These are phyloP conservation scores for Fusarium poae DNA, from an alignment of 2,329 filamentous ascomycete species.

Conservation along the genomic window DNA sequence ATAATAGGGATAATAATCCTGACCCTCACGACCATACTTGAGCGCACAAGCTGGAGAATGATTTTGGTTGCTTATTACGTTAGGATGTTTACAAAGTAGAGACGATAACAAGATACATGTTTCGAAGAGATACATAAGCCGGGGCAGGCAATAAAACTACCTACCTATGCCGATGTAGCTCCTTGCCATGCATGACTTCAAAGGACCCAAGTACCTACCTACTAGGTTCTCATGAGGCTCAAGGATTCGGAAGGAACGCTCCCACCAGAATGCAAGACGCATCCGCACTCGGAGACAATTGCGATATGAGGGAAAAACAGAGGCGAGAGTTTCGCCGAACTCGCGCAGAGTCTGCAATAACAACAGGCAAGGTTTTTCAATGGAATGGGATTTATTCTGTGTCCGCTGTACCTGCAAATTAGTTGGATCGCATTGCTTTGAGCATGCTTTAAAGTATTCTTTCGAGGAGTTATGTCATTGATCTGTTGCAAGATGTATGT, in stretches of 20 bases:
- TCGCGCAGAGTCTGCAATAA: constrained; percentile 18
- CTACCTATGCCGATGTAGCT: background rate
- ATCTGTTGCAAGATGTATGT: background rate
- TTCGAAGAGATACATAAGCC: background rate
- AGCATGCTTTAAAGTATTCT: background rate
- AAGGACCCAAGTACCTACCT: background rate
- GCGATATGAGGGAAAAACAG: constrained; percentile 31
- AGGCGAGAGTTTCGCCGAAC: constrained; percentile 33
- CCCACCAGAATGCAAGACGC: constrained; percentile 15
- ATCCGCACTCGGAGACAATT: constrained; percentile 37
- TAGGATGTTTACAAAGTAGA: background rate
- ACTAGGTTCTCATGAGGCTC: constrained; percentile 3
- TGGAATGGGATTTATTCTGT: background rate
- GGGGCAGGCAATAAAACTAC: background rate
- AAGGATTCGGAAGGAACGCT: constrained; percentile 21
- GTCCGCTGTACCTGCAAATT: background rate
- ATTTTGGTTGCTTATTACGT: background rate
- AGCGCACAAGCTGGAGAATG: background rate
- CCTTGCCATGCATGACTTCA: background rate
- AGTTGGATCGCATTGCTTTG: background rate
- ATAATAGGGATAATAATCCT: background rate
- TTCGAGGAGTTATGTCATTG: background rate
- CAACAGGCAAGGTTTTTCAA: constrained; percentile 8
- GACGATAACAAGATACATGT: background rate
- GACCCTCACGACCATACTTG: background rate